Base-by-base conservation (phyloP, 208 protist genomes). In the Tetramitus jugosus region DNA sequence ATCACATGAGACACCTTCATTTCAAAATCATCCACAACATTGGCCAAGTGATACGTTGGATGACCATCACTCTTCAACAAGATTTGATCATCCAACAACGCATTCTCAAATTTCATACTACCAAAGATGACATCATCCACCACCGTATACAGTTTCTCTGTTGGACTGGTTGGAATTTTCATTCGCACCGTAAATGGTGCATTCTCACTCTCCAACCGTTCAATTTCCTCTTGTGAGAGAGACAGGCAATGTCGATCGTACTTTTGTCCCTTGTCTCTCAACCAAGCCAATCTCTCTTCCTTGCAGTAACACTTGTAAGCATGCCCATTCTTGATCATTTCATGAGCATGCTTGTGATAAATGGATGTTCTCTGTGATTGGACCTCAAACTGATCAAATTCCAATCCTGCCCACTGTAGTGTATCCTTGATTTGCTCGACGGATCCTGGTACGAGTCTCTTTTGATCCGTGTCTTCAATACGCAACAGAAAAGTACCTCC, bases 381-480 rank as follows among this genome's bases (percentile, higher is more conserved):
- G 0, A 81, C n/a, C n/a, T 3, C 45, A 75, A 23, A 60, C 13
- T 75, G 43, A 42, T 65, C 43, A 29, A 26, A 43, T 10, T 60
- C n/a, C 4, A 49, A 31, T 49, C 31, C n/a, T 20, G 83, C 83
- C 84, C 84, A 87, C 4, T 83, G 61, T n/a, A 87, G 35, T 56
- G 78, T 82, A 23, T 80, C 31, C 10, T 76, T 65, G 23, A 87
- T 76, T 67, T 84, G 79, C 33, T 85, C 62, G 20, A 65, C 60
- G 26, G 84, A 80, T 13, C 83, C 84, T 35, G 52, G 33, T 2
- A 87, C 83, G 52, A 77, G 45, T 14, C 83, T 20, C 45, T 61
- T 80, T 56, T 85, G 75, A 26, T 74, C 89, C 42, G 90, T 94
- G 80, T 94, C 90, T 78, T 94, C 90, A 40, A 94, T 87, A 35